Percentiles rank a stretch among this genome's conserved stretches.
Evolutionary conservation across 2,329 filamentous ascomycete genomes (phyloP).

Genomic region (Cladobotryum protrusum): DNA sequence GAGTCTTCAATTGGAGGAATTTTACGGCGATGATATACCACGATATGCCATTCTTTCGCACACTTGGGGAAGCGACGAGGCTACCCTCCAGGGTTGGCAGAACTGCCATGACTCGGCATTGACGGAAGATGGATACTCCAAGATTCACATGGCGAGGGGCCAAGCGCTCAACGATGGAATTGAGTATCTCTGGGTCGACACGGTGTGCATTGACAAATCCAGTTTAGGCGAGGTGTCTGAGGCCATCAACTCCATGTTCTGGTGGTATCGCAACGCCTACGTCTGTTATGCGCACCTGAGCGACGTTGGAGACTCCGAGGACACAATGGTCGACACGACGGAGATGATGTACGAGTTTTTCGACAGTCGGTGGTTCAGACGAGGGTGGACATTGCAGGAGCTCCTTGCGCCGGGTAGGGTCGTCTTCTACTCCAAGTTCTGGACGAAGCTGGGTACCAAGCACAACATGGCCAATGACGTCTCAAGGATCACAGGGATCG

Average conservation of each 20-base stretch:
- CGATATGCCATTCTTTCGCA: constrained; percentile 22
- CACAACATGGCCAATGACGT: neutral
- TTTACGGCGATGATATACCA: constrained; percentile 13
- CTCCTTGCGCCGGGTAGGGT: constrained; percentile 13
- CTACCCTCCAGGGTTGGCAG: constrained; percentile 15
- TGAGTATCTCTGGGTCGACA: constrained; percentile 25
- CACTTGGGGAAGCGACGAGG: constrained; percentile 18
- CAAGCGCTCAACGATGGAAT: constrained; percentile 11
- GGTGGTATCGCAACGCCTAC: constrained; percentile 18
- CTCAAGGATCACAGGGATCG: constrained; percentile 3
- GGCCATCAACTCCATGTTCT: constrained; percentile 7
- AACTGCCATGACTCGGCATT: neutral
- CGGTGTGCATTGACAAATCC: constrained; percentile 19
- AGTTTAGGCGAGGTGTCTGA: constrained; percentile 10
- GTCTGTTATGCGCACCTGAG: constrained; percentile 21
- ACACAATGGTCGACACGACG: neutral
- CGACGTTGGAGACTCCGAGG: constrained; percentile 12
- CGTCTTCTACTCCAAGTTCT: constrained; percentile 9
- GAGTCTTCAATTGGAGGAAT: constrained; percentile 15
- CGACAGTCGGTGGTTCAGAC: constrained; percentile 15
- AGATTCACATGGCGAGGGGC: constrained; percentile 12
- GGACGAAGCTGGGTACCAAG: constrained; percentile 1
- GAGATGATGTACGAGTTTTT: neutral
- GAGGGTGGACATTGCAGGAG: constrained; percentile 22
- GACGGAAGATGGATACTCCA: constrained; percentile 12